Conservation (phyloP, 2,329 filamentous ascomycete genomes). For the Phialocephala subalpina region DNA sequence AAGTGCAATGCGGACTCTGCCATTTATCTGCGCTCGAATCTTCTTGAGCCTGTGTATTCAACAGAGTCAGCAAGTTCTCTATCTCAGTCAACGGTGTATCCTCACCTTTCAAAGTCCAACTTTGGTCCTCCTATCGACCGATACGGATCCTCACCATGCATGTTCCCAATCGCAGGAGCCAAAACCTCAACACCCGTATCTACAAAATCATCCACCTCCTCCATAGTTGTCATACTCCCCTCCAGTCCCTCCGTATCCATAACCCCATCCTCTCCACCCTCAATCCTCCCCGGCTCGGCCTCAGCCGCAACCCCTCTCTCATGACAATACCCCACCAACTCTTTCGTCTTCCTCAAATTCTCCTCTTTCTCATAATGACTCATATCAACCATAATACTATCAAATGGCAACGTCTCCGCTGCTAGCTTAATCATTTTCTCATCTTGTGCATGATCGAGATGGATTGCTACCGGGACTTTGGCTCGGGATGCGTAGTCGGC, state of each 20-base stretch:
- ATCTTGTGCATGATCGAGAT: constrained; percentile 72
- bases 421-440: constrained; percentile 63
- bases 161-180: constrained; percentile 72
- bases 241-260: constrained; percentile 69
- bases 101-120: constrained; percentile 50
- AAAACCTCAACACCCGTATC: constrained; percentile 71
- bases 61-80: background rate
- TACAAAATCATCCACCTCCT: constrained; percentile 68
- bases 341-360: constrained; percentile 70
- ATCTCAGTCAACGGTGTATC: background rate
- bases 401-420: constrained; percentile 63
- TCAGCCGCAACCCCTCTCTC: constrained; percentile 69
- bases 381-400: constrained; percentile 82
- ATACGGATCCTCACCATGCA: constrained; percentile 65
- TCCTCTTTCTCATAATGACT: constrained; percentile 74
- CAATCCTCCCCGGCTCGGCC: constrained; percentile 75
- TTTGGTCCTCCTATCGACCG: constrained; percentile 48
- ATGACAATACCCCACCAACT: constrained; percentile 57
- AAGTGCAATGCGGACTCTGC: constrained; percentile 55
- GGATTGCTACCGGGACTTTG: constrained; percentile 65
- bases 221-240: constrained; percentile 67
- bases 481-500: constrained; percentile 61
- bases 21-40: constrained; percentile 45
- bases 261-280: constrained; percentile 78
- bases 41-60: constrained; percentile 45